Evolutionary conservation across 1,139 yeast species (phyloP).

Genomic region (Nakaseomyces bracarensis): DNA sequence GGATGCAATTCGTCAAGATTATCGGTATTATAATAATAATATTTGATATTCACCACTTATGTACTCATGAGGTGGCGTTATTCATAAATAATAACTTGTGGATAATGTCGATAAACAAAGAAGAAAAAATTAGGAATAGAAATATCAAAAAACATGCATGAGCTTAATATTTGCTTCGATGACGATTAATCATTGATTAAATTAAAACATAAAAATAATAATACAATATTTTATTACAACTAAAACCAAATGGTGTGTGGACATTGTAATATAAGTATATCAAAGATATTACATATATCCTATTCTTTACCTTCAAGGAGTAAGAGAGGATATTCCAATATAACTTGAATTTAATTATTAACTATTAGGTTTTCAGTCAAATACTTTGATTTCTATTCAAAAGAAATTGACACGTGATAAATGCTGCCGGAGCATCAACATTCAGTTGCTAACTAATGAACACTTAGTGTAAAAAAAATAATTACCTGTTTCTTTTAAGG

Average conservation of each 20-base stretch:
- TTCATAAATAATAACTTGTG: too few species aligned
- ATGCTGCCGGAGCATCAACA: conserved; percentile 1
- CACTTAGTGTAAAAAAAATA: too few species aligned
- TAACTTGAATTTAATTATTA: conserved; percentile 3
- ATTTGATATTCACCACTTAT: too few species aligned
- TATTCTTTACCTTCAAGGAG: background rate
- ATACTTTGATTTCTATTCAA: background rate
- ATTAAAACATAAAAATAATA: background rate
- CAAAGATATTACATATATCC: conserved; percentile 5
- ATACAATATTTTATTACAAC: conserved; percentile 3
- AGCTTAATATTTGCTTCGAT: background rate
- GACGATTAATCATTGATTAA: too few species aligned
- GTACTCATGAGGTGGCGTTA: too few species aligned
- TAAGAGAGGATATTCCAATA: background rate
- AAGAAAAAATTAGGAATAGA: too few species aligned
- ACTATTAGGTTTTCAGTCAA: background rate
- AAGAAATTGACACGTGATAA: background rate
- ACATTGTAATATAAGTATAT: conserved; percentile 1
- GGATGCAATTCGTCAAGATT: too few species aligned
- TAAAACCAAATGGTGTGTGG: background rate
- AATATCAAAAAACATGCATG: too few species aligned
- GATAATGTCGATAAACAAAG: too few species aligned
- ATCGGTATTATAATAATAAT: too few species aligned
- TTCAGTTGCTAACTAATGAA: too few species aligned
- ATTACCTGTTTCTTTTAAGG: too few species aligned